A percentile compares a stretch with the other conserved stretches of the same genome.
Evolutionary conservation across 805 yeast species (phyloP).

Genomic region (Starmerella floricola): DNA sequence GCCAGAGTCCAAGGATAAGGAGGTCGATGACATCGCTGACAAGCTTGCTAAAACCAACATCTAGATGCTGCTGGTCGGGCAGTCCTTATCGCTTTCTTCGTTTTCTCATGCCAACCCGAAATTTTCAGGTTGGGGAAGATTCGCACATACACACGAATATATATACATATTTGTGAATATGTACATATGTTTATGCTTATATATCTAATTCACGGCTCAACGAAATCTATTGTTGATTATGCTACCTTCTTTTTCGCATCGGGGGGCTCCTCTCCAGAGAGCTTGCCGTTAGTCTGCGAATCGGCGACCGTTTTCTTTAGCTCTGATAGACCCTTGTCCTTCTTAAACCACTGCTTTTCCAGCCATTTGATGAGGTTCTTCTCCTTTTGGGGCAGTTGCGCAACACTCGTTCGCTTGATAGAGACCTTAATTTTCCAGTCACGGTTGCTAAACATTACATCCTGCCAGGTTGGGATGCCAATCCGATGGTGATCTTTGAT

Average conservation of each 20-base stretch:
- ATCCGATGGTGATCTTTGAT: background rate
- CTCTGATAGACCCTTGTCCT: constrained; percentile 34
- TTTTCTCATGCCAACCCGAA: no score
- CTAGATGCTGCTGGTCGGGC: background rate
- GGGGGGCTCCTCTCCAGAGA: no score
- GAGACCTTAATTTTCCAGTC: constrained; percentile 19
- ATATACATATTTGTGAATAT: no score
- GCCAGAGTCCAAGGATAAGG: constrained; percentile 30
- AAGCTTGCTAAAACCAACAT: constrained; percentile 39
- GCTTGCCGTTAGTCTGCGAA: background rate
- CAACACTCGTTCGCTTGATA: constrained; percentile 9
- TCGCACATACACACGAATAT: no score
- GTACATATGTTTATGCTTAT: no score
- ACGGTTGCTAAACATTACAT: constrained; percentile 9
- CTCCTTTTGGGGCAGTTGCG: constrained; percentile 17
- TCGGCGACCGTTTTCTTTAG: background rate
- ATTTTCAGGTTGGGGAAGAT: no score
- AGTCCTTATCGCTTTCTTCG: no score
- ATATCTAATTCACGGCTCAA: no score
- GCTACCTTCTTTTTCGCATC: no score
- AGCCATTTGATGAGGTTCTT: constrained; percentile 47
- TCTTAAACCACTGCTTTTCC: constrained; percentile 59
- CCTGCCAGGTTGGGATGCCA: constrained; percentile 11
- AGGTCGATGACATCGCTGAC: constrained; percentile 47
- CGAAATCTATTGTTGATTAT: no score